Conservation (phyloP, 2,329 filamentous ascomycete species). For the Pestalotiopsis sp. region DNA sequence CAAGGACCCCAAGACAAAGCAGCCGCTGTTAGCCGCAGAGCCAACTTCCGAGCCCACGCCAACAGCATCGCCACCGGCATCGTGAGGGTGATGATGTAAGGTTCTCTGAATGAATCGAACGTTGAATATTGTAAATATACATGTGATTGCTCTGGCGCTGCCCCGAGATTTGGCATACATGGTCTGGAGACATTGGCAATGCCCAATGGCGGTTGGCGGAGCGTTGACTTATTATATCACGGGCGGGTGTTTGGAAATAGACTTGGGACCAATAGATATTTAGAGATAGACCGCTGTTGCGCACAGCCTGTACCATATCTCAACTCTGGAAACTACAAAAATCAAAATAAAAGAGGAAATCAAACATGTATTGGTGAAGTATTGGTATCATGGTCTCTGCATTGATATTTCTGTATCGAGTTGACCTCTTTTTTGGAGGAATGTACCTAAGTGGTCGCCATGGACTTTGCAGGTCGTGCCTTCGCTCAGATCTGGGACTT, state of each 20-base stretch:
- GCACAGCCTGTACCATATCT: not conserved
- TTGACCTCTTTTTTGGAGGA: too few relatives aligned
- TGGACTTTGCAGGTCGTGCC: not conserved
- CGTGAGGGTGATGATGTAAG: not conserved
- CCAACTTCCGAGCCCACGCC: conserved; percentile 31
- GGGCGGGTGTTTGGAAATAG: not conserved
- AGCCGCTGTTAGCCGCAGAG: conserved; percentile 48
- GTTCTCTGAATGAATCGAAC: not conserved
- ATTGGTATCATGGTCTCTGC: not conserved
- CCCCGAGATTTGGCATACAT: not conserved
- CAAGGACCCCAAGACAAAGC: conserved; percentile 60
- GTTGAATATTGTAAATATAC: not conserved
- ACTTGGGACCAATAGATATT: not conserved
- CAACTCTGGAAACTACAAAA: not conserved
- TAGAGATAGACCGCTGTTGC: not conserved
- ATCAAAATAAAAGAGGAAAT: not conserved
- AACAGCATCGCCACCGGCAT: conserved; percentile 20
- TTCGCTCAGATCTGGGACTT: not conserved
- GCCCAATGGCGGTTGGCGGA: not conserved
- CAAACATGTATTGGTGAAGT: not conserved
- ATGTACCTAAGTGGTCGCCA: not conserved
- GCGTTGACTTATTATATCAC: not conserved
- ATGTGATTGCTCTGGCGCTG: not conserved
- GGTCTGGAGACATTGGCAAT: not conserved
- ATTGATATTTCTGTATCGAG: not conserved